Evolutionary conservation across 805 yeast species (phyloP), one percentile per base, ranked within the genome.

Genomic region (Clavispora vitiphila): DNA sequence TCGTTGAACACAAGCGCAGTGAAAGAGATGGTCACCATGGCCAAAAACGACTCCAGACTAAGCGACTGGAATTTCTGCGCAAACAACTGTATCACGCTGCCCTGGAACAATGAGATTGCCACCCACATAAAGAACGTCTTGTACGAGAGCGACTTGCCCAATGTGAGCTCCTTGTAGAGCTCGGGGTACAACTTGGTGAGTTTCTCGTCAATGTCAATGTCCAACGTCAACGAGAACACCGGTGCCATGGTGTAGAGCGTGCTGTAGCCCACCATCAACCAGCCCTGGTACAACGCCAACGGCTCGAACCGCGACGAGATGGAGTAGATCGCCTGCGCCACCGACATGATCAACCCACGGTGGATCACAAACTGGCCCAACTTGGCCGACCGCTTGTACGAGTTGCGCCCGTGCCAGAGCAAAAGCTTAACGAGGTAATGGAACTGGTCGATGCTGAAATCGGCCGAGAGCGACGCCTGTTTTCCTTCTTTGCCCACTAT

Each of bases 211-310:
- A 93, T 90, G 60, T 93, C 99, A 41, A 82, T 80, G 60, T 93
- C 98, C 36, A 88, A 73, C 0, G 95, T 96, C 50, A 93, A 67
- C 0, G 96, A 86, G 55, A 93, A 93, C 2, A 93, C 98, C 0
- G 99, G 99, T 42, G 91, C 89, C 99, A 93, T 93, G 0, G 99
- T 93, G 63, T 93, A 93, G 40, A 88, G 76, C 0, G 99, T 93
- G 2, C 98, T 95, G 64, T 93, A 93, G 2, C 99, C 99, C 34
- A 93, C 99, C 97, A 93, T 89, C 36, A 93, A 72, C 83, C 95
- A 91, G 2, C 99, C 99, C 60, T 93, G 91, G 58, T 86, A 88
- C 40, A 93, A 70, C 0, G 98, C 98, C 47, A 93, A 70, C 1
- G 99, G 99, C 61, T 90, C 98, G 60, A 88, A 93, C 3, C 76